Conservation (phyloP, 495 filamentous ascomycete genomes). For the Acidiella bohemica region DNA sequence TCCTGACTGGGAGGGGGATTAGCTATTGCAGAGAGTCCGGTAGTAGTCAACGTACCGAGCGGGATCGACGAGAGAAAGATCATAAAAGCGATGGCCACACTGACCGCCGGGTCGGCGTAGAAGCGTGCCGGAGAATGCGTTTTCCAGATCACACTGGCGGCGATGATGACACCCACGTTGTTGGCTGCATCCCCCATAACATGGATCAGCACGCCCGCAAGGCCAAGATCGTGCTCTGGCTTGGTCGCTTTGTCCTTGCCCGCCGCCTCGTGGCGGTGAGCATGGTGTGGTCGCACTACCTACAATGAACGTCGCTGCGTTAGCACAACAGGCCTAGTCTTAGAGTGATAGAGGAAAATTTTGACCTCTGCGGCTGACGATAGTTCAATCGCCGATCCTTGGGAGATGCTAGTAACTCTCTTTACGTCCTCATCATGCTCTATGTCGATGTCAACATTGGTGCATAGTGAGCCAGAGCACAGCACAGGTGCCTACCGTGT, state of each 20-base stretch:
- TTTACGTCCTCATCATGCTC: no score
- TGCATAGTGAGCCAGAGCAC: no score
- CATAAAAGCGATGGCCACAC: conserved; percentile 35
- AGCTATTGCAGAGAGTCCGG: not conserved
- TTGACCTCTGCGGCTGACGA: no score
- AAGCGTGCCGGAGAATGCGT: conserved; percentile 30
- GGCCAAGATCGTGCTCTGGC: conserved; percentile 32
- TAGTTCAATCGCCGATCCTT: no score
- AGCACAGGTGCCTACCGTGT: not conserved
- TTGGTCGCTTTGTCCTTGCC: not conserved
- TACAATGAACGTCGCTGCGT: no score
- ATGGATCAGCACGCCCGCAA: conserved; percentile 38
- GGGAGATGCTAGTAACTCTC: no score
- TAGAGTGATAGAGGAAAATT: no score
- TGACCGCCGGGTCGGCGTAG: conserved; percentile 38
- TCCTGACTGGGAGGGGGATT: conserved; percentile 20
- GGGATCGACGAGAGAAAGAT: conserved; percentile 34
- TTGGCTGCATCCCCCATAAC: conserved; percentile 38
- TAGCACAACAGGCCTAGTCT: no score
- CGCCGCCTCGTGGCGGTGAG: not conserved
- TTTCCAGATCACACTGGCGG: conserved; percentile 35
- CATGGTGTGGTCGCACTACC: not conserved
- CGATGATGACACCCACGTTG: conserved; percentile 37
- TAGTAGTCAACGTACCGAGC: conserved; percentile 17
- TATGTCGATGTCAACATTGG: no score